Base-by-base conservation (phyloP, 345 rosid species). In the Geranium rotundifolium region DNA sequence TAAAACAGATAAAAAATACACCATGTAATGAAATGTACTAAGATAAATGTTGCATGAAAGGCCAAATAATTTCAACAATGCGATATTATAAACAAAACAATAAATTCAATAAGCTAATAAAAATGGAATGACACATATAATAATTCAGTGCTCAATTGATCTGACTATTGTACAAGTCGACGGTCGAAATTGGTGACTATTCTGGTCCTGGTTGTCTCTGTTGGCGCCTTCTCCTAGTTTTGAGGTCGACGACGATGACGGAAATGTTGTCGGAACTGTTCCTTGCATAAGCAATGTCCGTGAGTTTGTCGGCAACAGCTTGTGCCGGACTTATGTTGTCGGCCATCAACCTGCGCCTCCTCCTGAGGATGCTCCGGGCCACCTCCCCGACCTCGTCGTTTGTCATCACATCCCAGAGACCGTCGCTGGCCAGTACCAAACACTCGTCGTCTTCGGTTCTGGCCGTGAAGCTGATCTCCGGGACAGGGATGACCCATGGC, bases 321-420 rank as follows among this genome's bases (percentile, higher is more conserved):
- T 83, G 84, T 19, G 84, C 83, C 0, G 86, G 76, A 20, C 67
- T 62, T 56, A 69, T 58, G 8, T 75, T 76, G 5, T 64, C 71
- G 15, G 62, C 30, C 23, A n/a, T 12, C 63, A 66, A 58, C 73
- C 82, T 67, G 55, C 81, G 74, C 39, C 74, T 15, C 58, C 83
- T 66, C 52, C 80, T 79, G 54, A 85, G 57, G 0, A 81, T 54
- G 56, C 75, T 79, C 60, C 84, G 77, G 63, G 84, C 88, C 17
- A 81, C 70, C 30, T 70, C 83, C 4, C 91, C 84, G 0, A 71
- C 88, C 64, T 83, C 85, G 60, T 83, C 83, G 17, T 71, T 85
- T 55, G 80, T 72, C 80, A 85, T 80, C 18, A 85, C 88, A 63
- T 83, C 91, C 91, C 88, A 85, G 7, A 85, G 78, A 17, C 91